Evolutionary conservation across 805 yeast genomes (phyloP).

Genomic region (Ogataea trehaloabstinens): DNA sequence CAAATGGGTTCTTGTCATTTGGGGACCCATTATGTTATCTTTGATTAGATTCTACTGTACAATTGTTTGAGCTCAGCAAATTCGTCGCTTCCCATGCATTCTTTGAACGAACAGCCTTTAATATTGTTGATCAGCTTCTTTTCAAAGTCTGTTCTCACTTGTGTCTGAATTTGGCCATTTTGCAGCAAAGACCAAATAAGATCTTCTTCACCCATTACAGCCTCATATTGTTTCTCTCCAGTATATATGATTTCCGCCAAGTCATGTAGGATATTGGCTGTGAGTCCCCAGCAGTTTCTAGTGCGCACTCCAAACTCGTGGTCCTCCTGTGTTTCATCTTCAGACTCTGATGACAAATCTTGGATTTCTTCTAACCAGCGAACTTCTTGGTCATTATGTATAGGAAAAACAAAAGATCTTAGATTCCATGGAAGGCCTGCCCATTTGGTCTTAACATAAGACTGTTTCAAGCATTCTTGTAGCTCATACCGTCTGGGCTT

Average conservation of each 20-base stretch:
- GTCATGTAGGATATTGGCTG: constrained; percentile 77
- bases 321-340: constrained; percentile 35
- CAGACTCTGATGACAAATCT: constrained; percentile 59
- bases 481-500: constrained; percentile 26
- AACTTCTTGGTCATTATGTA: constrained; percentile 52
- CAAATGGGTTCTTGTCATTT: too few relatives aligned
- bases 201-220: constrained; percentile 61
- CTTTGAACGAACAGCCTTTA: constrained; percentile 42
- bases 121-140: constrained; percentile 44
- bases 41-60: constrained; percentile 33
- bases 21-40: too few relatives aligned
- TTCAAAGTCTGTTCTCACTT: constrained; percentile 53
- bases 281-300: constrained; percentile 79
- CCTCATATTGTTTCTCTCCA: constrained; percentile 29
- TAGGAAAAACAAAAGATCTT: constrained; percentile 60
- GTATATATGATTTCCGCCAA: constrained; percentile 55
- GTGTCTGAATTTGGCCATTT: constrained; percentile 49
- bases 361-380: constrained; percentile 61
- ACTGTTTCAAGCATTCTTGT: constrained; percentile 33
- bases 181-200: constrained; percentile 52
- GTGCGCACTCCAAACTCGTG: constrained; percentile 43
- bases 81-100: constrained; percentile 44
- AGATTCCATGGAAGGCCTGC: constrained; percentile 70
- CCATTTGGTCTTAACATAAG: constrained; percentile 51
- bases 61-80: constrained; percentile 40